These are phyloP conservation scores for Mycena galopus DNA, from an alignment of 768 basidiomycete species.

Conservation along the genomic window DNA sequence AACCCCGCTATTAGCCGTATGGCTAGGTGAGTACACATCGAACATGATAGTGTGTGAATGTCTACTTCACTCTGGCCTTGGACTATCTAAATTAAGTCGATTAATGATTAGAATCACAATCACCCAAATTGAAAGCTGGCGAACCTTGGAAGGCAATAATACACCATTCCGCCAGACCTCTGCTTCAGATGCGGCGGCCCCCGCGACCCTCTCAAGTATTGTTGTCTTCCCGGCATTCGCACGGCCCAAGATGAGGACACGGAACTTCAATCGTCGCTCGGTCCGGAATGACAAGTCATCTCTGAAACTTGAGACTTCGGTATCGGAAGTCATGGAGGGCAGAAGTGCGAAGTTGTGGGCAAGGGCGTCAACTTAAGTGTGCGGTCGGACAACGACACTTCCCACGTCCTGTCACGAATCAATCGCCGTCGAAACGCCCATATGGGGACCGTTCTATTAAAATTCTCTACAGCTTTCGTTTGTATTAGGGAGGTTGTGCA, in stretches of 20 bases:
- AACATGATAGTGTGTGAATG: neutral
- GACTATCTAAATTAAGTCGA: neutral
- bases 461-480: no score
- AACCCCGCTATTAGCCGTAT: neutral
- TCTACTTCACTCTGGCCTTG: neutral
- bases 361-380: no score
- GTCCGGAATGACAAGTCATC: constrained; percentile 2
- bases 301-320: neutral
- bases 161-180: neutral
- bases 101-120: neutral
- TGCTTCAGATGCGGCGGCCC: neutral
- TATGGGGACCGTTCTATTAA: no score
- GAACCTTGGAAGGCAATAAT: neutral
- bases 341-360: no score
- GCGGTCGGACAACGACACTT: no score
- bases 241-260: neutral
- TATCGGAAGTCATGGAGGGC: neutral
- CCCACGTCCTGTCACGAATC: no score
- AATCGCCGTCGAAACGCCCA: no score
- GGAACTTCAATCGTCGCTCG: neutral
- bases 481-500: no score
- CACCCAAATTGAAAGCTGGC: neutral
- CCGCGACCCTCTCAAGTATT: neutral
- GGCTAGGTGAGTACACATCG: neutral
- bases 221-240: neutral